Percentiles rank a stretch among this genome's conserved stretches.
Evolutionary conservation across 805 yeast genomes (phyloP).

Genomic region (Candida succiphila): DNA sequence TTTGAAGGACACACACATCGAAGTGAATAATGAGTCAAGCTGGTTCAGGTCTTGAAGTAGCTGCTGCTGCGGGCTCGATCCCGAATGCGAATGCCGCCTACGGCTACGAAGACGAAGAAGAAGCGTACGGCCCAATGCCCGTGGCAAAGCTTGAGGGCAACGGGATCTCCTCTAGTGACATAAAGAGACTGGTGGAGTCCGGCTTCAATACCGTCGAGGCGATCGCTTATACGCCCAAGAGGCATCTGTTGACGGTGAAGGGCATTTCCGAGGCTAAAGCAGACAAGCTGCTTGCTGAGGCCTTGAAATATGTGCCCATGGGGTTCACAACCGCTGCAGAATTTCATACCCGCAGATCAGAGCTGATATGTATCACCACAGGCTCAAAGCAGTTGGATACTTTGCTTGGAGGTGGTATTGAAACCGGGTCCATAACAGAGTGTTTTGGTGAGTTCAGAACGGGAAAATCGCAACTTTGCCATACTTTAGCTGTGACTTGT

Average conservation of each 20-base stretch:
- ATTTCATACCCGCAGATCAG: slow-evolving; percentile 81
- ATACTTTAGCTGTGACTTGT: slow-evolving; percentile 93
- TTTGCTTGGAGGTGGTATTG: slow-evolving; percentile 90
- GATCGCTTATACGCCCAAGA: slow-evolving; percentile 87
- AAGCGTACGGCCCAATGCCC: slow-evolving; percentile 46
- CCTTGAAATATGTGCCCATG: slow-evolving; percentile 81
- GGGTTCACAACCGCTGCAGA: slow-evolving; percentile 97
- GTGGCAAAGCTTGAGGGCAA: slow-evolving; percentile 56
- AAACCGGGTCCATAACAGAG: slow-evolving; percentile 95
- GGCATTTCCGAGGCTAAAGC: slow-evolving; percentile 97
- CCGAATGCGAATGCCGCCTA: too few relatives aligned
- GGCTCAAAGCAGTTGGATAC: slow-evolving; percentile 94
- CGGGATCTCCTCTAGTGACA: slow-evolving; percentile 75
- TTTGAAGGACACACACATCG: too few relatives aligned
- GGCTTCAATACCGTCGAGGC: slow-evolving; percentile 89
- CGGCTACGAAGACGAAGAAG: slow-evolving; percentile 42
- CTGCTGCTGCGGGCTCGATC: too few relatives aligned
- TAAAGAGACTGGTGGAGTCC: slow-evolving; percentile 68
- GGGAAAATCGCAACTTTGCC: slow-evolving; percentile 95
- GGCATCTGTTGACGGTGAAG: slow-evolving; percentile 64
- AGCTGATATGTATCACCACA: slow-evolving; percentile 86
- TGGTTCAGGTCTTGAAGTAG: too few relatives aligned
- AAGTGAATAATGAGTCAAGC: too few relatives aligned
- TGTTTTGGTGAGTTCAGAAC: slow-evolving; percentile 96
- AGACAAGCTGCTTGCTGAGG: slow-evolving; percentile 72